phyloP scores from a whole-genome alignment of 257 asterid species.

The Fraxinus quadrangulata region DNA sequence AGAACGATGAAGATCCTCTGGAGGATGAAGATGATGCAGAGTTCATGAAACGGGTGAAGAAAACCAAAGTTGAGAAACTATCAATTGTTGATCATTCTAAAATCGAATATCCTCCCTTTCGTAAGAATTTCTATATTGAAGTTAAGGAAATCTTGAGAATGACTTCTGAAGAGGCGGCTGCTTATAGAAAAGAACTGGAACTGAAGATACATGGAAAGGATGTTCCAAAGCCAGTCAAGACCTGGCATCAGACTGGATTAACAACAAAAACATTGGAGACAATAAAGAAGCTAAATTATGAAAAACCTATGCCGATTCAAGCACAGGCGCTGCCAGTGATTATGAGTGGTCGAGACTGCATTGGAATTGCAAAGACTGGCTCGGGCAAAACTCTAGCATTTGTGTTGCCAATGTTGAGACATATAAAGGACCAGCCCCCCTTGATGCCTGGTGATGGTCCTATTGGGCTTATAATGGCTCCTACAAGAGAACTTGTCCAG shows the following conservation, averaged over 20 bases:
- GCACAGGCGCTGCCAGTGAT: conserved; percentile 89
- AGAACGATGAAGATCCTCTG: conserved; percentile 53
- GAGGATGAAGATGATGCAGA: conserved; percentile 93
- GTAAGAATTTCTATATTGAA: conserved; percentile 84
- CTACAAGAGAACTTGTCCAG: conserved; percentile 93
- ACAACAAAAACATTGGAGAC: conserved; percentile 76
- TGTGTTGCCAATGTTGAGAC: conserved; percentile 92
- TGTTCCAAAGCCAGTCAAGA: conserved; percentile 79
- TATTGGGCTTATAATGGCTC: conserved; percentile 89
- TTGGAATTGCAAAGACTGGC: conserved; percentile 91
- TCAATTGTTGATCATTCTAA: conserved; percentile 84
- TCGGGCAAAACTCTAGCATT: conserved; percentile 92
- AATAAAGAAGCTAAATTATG: conserved; percentile 68
- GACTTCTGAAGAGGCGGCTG: conserved; percentile 74
- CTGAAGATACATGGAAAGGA: conserved; percentile 88
- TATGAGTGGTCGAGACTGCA: conserved; percentile 95
- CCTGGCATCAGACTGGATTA: conserved; percentile 92
- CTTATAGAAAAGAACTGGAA: conserved; percentile 72
- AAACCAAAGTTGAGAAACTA: conserved; percentile 83
- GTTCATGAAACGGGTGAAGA: conserved; percentile 85
- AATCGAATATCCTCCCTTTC: conserved; percentile 66
- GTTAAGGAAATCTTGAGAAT: conserved; percentile 74
- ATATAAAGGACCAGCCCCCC: conserved; percentile 86
- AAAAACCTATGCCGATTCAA: conserved; percentile 85
- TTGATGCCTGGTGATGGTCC: conserved; percentile 89